phyloP scores from a whole-genome alignment of 2,329 filamentous ascomycete species.

The Chaetothyriales sp. region DNA sequence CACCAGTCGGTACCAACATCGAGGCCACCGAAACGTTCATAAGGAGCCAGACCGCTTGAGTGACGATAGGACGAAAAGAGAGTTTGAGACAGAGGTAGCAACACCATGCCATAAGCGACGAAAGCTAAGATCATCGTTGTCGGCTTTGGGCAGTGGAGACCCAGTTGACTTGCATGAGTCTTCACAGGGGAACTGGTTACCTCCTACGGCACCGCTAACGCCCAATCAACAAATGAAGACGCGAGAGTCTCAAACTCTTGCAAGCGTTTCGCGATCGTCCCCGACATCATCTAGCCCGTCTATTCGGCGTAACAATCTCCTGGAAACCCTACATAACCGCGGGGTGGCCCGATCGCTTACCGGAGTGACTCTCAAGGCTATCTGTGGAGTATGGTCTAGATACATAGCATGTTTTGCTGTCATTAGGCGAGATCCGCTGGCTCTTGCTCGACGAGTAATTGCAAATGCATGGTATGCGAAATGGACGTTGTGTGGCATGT shows the following conservation, averaged over 20 bases:
- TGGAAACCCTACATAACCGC: background rate
- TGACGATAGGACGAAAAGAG: background rate
- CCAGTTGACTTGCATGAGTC: background rate
- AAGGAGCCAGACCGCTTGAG: background rate
- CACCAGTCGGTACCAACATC: background rate
- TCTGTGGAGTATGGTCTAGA: conserved; percentile 17
- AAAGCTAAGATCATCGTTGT: background rate
- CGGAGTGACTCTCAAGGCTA: conserved; percentile 13
- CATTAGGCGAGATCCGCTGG: conserved; percentile 14
- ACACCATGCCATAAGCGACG: background rate
- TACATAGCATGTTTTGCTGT: conserved; percentile 15
- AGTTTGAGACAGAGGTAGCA: background rate
- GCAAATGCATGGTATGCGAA: conserved; percentile 24
- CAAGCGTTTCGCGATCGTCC: background rate
- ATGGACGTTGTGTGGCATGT: conserved; percentile 20
- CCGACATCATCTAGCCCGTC: background rate
- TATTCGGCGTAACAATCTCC: background rate
- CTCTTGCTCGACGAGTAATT: conserved; percentile 22
- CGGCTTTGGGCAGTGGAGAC: too few species aligned
- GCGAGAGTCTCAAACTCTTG: background rate
- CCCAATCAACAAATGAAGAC: background rate
- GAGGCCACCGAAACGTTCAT: background rate
- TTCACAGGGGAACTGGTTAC: background rate
- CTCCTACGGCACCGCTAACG: background rate
- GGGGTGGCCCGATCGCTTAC: conserved; percentile 6